Evolutionary conservation across 2,329 filamentous ascomycete species (phyloP).

Genomic region (Penicillium sp.): DNA sequence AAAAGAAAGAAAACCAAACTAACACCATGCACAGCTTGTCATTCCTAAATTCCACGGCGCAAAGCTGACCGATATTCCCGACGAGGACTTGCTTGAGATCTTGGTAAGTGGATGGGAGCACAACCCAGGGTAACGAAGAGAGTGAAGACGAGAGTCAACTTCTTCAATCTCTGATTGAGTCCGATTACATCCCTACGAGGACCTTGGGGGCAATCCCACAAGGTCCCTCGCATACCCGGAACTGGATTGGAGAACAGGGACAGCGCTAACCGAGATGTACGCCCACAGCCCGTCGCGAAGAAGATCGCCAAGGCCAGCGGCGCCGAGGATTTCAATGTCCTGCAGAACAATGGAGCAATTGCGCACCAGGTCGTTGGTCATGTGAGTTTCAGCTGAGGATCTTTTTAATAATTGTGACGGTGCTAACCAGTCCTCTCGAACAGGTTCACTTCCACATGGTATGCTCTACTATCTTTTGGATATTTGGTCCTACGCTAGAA

Average conservation of each 20-base stretch:
- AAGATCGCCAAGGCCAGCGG: slow-evolving; percentile 77
- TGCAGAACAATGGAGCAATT: slow-evolving; percentile 92
- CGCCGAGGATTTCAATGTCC: slow-evolving; percentile 80
- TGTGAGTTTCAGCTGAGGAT: slow-evolving; percentile 53
- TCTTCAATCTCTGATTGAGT: neutral
- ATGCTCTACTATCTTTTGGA: slow-evolving; percentile 31
- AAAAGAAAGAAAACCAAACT: neutral
- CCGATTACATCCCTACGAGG: neutral
- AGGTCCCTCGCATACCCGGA: slow-evolving; percentile 25
- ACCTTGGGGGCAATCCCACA: slow-evolving; percentile 12
- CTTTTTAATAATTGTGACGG: neutral
- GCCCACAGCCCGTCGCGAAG: slow-evolving; percentile 74
- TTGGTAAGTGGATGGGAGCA: slow-evolving; percentile 56
- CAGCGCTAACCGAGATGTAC: slow-evolving; percentile 10
- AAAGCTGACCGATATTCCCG: slow-evolving; percentile 89
- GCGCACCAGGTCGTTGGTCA: slow-evolving; percentile 94
- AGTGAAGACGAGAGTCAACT: neutral
- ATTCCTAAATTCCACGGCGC: slow-evolving; percentile 94
- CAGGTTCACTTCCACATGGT: slow-evolving; percentile 94
- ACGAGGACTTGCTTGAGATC: slow-evolving; percentile 79
- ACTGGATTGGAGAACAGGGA: slow-evolving; percentile 3
- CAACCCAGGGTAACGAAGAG: neutral
- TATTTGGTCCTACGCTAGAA: neutral
- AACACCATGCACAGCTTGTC: slow-evolving; percentile 65
- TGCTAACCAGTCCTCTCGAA: slow-evolving; percentile 4